Percentiles rank a stretch among this genome's conserved stretches.
Conservation (phyloP, 2,329 filamentous ascomycete genomes). For the Ophiostoma australiae region DNA sequence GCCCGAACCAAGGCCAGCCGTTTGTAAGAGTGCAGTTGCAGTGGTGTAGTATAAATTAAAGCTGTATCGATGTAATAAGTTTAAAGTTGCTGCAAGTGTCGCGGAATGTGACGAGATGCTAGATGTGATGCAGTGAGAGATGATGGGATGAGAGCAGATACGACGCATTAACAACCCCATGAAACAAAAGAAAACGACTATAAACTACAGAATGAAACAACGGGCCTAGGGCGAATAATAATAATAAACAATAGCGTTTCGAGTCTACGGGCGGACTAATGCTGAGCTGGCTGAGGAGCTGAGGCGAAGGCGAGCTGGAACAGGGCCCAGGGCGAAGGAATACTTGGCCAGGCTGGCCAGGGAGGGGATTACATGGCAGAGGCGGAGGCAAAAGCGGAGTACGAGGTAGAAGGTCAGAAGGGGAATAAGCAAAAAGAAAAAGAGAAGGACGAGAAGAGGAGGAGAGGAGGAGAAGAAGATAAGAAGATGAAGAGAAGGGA, state of each 20-base stretch:
- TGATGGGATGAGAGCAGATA: neutral
- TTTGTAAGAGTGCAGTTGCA: no score
- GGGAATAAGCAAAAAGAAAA: neutral
- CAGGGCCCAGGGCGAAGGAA: neutral
- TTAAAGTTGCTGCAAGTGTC: neutral
- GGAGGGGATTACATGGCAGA: neutral
- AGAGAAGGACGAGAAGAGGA: neutral
- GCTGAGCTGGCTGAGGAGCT: neutral
- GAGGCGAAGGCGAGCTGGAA: neutral
- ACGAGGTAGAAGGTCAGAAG: neutral
- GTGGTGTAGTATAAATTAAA: no score
- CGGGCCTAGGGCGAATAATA: neutral
- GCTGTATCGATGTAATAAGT: no score
- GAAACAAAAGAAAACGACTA: neutral
- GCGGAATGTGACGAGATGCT: neutral
- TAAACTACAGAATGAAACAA: neutral
- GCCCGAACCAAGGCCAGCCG: neutral
- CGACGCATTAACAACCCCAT: neutral
- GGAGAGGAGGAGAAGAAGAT: neutral
- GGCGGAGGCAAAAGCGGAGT: neutral
- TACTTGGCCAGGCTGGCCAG: neutral
- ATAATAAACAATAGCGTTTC: neutral
- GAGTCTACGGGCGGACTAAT: neutral
- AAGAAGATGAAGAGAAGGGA: neutral
- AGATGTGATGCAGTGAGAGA: neutral